phyloP scores from a whole-genome alignment of 805 yeast species.

The Myxozyma sirexii region DNA sequence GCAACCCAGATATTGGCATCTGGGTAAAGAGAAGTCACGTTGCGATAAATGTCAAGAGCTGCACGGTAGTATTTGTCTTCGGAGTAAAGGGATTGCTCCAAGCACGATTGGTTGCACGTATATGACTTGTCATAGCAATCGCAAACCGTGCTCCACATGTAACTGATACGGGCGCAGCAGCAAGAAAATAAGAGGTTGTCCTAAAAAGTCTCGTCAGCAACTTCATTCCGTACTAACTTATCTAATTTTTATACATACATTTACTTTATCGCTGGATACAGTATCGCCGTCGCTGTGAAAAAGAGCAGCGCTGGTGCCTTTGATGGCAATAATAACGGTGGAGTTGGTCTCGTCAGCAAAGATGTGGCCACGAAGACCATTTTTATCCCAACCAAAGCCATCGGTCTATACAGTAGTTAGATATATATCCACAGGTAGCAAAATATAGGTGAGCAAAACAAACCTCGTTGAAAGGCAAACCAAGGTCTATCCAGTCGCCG shows the following conservation, averaged over 20 bases:
- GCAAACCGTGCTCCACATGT: slow-evolving; percentile 94
- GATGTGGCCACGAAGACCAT: slow-evolving; percentile 88
- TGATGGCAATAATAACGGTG: slow-evolving; percentile 74
- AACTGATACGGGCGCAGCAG: slow-evolving; percentile 93
- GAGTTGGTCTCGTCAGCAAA: slow-evolving; percentile 64
- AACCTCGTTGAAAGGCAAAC: slow-evolving; percentile 33
- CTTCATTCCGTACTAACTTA: neutral
- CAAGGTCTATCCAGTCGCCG: slow-evolving; percentile 87
- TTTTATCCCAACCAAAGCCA: slow-evolving; percentile 84
- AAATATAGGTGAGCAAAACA: neutral
- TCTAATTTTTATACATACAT: slow-evolving; percentile 40
- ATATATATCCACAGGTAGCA: neutral
- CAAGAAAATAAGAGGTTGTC: slow-evolving; percentile 91
- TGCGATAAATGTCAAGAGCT: slow-evolving; percentile 72
- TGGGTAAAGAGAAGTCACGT: slow-evolving; percentile 71
- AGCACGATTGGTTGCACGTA: slow-evolving; percentile 86
- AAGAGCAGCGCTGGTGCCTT: slow-evolving; percentile 85
- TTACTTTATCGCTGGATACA: slow-evolving; percentile 74
- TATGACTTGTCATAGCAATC: slow-evolving; percentile 84
- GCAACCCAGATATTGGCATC: slow-evolving; percentile 81
- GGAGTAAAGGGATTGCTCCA: slow-evolving; percentile 73
- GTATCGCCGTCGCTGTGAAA: slow-evolving; percentile 62
- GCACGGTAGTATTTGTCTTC: slow-evolving; percentile 87
- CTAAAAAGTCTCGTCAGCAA: neutral
- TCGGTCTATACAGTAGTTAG: slow-evolving; percentile 38